Evolutionary conservation across 768 basidiomycete species (phyloP), one percentile per base, ranked within the genome.

Genomic region (Kwoniella sp.): DNA sequence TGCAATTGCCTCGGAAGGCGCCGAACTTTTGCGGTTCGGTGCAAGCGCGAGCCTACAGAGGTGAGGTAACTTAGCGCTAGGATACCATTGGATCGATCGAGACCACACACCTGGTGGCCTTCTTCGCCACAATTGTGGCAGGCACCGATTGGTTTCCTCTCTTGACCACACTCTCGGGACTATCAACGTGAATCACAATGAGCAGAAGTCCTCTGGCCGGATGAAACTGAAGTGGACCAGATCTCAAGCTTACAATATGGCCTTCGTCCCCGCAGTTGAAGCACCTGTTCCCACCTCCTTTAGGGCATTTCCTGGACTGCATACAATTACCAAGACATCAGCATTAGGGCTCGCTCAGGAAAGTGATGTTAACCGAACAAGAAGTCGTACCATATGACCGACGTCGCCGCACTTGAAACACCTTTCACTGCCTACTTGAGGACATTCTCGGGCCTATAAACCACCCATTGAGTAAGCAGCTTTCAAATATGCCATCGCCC

Each of bases 181-280:
- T 62, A 47, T 55, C 1, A 30, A n/a, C 29, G 17, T 0, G 20
- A n/a, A n/a, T n/a, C n/a, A n/a, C n/a, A n/a, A n/a, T n/a, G 20
- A 69, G 55, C 17, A 55, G 67, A 48, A 58, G 59, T 26, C 34
- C 58, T 51, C 57, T 66, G n/a, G 52, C 63, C 12, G 30, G 58
- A 51, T 69, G 71, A n/a, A n/a, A n/a, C n/a, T n/a, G n/a, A n/a
- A n/a, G n/a, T n/a, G n/a, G n/a, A n/a, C n/a, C 28, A 30, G 53
- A 38, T 29, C 12, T 29, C 12, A 41, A 50, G 47, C 68, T 52
- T 51, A 73, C 68, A 45, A 68, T 48, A 54, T 69, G 63, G 26
- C 74, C 67, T 34, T 62, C 13, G 62, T 67, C 41, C 15, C 69
- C 69, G 30, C 66, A 73, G 26, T 65, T 69, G 60, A 54, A 67